These are phyloP conservation scores for Pseudozyma pruni DNA, from an alignment of 1,284 basidiomycete species.

Conservation along the genomic window DNA sequence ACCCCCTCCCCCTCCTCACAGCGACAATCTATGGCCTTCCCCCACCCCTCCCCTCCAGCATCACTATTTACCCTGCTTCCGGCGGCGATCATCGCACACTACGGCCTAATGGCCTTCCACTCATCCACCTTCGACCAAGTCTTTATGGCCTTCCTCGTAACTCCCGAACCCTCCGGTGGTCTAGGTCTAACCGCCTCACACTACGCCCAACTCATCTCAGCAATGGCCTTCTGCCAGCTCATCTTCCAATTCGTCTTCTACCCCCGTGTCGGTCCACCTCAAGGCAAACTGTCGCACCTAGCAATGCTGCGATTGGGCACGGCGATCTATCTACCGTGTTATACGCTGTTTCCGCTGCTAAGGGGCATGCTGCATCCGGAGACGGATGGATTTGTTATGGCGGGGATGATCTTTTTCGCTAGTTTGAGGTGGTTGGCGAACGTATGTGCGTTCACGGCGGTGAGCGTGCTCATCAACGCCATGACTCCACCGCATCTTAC, in stretches of 20 bases:
- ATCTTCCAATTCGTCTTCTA: conserved; percentile 71
- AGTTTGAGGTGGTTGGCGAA: conserved; percentile 68
- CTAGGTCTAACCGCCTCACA: conserved; percentile 67
- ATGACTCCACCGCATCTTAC: conserved; percentile 69
- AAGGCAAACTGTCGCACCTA: conserved; percentile 63
- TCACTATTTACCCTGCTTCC: conserved; percentile 60
- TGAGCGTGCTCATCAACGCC: conserved; percentile 68
- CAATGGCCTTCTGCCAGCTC: conserved; percentile 62
- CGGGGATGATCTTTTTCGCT: conserved; percentile 69
- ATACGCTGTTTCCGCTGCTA: conserved; percentile 67
- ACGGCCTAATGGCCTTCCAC: conserved; percentile 65
- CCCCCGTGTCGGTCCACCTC: conserved; percentile 73
- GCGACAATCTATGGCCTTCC: conserved; percentile 12
- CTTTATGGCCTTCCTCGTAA: conserved; percentile 68
- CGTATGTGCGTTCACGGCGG: conserved; percentile 67
- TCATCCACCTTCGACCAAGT: conserved; percentile 67
- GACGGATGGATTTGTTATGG: conserved; percentile 69
- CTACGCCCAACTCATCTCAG: conserved; percentile 66
- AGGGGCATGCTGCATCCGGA: conserved; percentile 70
- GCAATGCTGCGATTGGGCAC: conserved; percentile 64
- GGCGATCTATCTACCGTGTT: conserved; percentile 49
- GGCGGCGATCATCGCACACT: conserved; percentile 64
- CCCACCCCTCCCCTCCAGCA: neutral
- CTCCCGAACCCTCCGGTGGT: conserved; percentile 62
- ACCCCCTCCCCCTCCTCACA: conserved; percentile 17